A percentile compares a stretch with the other conserved stretches of the same genome.
Conservation (phyloP, 352 stramenopile genomes). For the Plasmopara muralis region DNA sequence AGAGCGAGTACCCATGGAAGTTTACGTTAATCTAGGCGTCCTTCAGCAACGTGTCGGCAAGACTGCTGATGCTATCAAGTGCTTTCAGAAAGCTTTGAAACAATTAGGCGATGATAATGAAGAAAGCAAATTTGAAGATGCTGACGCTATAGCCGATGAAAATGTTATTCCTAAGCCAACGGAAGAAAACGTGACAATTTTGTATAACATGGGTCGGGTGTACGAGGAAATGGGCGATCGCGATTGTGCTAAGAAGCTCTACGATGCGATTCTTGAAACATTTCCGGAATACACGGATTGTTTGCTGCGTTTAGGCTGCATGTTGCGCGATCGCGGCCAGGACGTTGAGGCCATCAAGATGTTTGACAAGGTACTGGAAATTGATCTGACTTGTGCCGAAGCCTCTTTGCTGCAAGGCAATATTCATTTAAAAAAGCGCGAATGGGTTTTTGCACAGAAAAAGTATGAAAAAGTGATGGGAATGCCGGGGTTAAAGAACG, state of each 20-base stretch:
- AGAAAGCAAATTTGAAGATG: slow-evolving; percentile 34
- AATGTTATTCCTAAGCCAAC: slow-evolving; percentile 40
- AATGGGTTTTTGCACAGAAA: slow-evolving; percentile 93
- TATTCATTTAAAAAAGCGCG: slow-evolving; percentile 91
- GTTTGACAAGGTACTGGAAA: slow-evolving; percentile 91
- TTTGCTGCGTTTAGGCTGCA: slow-evolving; percentile 90
- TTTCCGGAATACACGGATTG: slow-evolving; percentile 94
- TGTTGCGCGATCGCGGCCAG: slow-evolving; percentile 90
- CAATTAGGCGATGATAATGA: slow-evolving; percentile 41
- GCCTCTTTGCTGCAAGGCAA: slow-evolving; percentile 94
- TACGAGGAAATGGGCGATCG: slow-evolving; percentile 91
- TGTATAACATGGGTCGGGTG: slow-evolving; percentile 94
- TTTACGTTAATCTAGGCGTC: slow-evolving; percentile 80
- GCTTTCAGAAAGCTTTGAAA: slow-evolving; percentile 84
- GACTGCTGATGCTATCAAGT: slow-evolving; percentile 84
- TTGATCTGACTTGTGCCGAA: slow-evolving; percentile 87
- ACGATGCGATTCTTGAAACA: slow-evolving; percentile 89
- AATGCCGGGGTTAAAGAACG: slow-evolving; percentile 93
- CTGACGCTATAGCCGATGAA: slow-evolving; percentile 30
- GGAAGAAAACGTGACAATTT: slow-evolving; percentile 87
- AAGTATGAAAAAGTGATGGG: slow-evolving; percentile 92
- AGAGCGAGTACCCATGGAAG: slow-evolving; percentile 72
- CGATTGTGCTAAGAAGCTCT: slow-evolving; percentile 86
- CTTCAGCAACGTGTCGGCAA: slow-evolving; percentile 84
- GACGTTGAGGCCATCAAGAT: slow-evolving; percentile 84